Conservation (phyloP, 2,329 filamentous ascomycete species). For the Magnaporthiopsis incrustans region DNA sequence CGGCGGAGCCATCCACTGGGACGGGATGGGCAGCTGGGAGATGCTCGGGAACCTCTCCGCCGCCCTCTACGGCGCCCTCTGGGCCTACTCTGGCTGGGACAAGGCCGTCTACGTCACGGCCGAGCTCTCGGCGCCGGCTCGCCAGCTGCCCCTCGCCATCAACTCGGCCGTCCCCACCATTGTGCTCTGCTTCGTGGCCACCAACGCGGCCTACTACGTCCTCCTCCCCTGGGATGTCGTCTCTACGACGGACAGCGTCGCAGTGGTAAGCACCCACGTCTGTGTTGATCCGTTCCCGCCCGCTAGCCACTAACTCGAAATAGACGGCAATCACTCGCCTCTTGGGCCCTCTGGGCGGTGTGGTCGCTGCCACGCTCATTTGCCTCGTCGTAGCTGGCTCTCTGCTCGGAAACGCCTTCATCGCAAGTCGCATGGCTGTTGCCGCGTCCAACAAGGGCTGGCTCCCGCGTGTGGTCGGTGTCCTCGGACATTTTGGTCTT, state of each 20-base stretch:
- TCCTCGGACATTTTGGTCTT: slow-evolving; percentile 27
- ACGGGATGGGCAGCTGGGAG: slow-evolving; percentile 43
- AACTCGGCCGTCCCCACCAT: slow-evolving; percentile 54
- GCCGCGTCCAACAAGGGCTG: slow-evolving; percentile 46
- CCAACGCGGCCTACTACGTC: slow-evolving; percentile 56
- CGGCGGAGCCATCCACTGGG: slow-evolving; percentile 41
- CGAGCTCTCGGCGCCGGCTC: slow-evolving; percentile 41
- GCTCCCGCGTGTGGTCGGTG: slow-evolving; percentile 37
- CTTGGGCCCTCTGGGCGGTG: slow-evolving; percentile 43
- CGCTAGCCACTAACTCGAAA: slow-evolving; percentile 7
- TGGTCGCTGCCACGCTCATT: slow-evolving; percentile 46
- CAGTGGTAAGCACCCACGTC: slow-evolving; percentile 39
- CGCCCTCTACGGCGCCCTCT: slow-evolving; percentile 53
- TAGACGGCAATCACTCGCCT: slow-evolving; percentile 49
- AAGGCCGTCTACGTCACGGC: slow-evolving; percentile 51
- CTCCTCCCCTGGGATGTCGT: slow-evolving; percentile 52
- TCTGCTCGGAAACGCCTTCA: slow-evolving; percentile 54
- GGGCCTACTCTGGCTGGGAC: slow-evolving; percentile 61
- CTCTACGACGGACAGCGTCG: slow-evolving; percentile 52
- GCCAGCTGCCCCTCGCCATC: slow-evolving; percentile 52
- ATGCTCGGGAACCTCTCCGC: slow-evolving; percentile 51
- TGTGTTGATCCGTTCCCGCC: not conserved
- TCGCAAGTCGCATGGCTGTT: slow-evolving; percentile 52
- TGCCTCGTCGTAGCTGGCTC: slow-evolving; percentile 55
- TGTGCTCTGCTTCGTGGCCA: slow-evolving; percentile 48